Evolutionary conservation across 2,329 filamentous ascomycete genomes (phyloP).

Genomic region (Sarocladiaceae sp.): DNA sequence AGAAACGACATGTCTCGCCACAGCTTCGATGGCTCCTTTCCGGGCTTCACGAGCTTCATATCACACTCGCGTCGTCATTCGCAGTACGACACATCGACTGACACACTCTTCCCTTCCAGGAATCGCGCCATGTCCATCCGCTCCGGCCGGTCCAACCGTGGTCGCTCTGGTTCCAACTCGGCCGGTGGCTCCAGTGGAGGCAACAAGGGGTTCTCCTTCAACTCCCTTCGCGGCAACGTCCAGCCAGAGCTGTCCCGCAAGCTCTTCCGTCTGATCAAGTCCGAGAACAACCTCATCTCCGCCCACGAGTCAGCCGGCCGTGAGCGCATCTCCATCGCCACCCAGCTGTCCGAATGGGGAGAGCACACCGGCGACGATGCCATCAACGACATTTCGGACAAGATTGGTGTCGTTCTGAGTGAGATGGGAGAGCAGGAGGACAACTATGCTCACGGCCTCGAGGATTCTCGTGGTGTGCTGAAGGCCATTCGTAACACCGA

Average conservation of each 20-base stretch:
- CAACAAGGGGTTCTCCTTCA: constrained; percentile 75
- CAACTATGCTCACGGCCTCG: constrained; percentile 74
- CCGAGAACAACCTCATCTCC: constrained; percentile 79
- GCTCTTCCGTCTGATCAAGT: constrained; percentile 90
- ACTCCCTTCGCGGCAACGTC: constrained; percentile 73
- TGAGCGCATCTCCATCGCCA: constrained; percentile 78
- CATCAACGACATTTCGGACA: constrained; percentile 87
- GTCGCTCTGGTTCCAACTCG: constrained; percentile 23
- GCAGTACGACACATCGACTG: constrained; percentile 19
- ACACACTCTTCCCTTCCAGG: constrained; percentile 37
- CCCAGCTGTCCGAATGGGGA: constrained; percentile 93
- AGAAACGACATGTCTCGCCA: constrained; percentile 22
- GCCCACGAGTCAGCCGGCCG: constrained; percentile 79
- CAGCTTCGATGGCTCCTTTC: constrained; percentile 22
- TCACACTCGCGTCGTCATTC: constrained; percentile 14
- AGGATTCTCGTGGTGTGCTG: constrained; percentile 74
- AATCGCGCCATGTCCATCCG: constrained; percentile 70
- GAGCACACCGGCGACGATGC: constrained; percentile 84
- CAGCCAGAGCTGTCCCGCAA: constrained; percentile 86
- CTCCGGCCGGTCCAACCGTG: constrained; percentile 48
- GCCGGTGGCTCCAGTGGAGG: constrained; percentile 21
- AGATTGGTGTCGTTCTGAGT: constrained; percentile 84
- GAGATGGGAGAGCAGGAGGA: constrained; percentile 96
- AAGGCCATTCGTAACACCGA: constrained; percentile 96
- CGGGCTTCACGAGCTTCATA: constrained; percentile 8